Conservation (phyloP, 768 basidiomycete species). For the Tylopilus balloui region DNA sequence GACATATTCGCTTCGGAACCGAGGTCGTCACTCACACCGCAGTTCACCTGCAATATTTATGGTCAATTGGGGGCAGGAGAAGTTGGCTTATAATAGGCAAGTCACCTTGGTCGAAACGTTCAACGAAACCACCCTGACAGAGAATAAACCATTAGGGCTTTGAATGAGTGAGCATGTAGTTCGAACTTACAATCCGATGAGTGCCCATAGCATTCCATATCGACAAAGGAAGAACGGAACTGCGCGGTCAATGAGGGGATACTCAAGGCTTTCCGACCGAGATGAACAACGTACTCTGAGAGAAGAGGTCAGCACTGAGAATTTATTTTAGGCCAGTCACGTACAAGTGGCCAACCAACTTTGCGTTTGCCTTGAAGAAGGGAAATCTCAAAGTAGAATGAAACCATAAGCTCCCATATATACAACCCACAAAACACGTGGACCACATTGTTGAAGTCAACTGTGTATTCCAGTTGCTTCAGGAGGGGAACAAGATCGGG, state of each 20-base stretch:
- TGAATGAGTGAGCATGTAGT: neutral
- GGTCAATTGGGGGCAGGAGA: neutral
- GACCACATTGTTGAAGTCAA: conserved; percentile 53
- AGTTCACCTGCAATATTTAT: conserved; percentile 44
- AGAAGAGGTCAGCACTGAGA: conserved; percentile 2
- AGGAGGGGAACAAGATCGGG: neutral
- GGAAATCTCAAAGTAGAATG: conserved; percentile 65
- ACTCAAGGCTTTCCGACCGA: neutral
- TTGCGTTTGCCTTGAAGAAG: conserved; percentile 51
- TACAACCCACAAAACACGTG: conserved; percentile 64
- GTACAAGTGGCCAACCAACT: conserved; percentile 67
- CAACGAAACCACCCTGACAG: conserved; percentile 52
- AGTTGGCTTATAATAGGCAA: neutral
- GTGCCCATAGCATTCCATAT: conserved; percentile 65
- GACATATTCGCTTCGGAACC: neutral
- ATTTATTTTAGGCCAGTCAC: conserved; percentile 20
- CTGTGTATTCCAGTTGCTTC: conserved; percentile 30
- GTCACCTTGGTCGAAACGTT: conserved; percentile 38
- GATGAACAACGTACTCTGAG: conserved; percentile 14
- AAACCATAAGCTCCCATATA: conserved; percentile 62
- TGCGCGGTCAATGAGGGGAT: conserved; percentile 15
- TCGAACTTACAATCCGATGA: conserved; percentile 52
- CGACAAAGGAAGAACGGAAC: conserved; percentile 69
- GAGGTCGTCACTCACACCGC: conserved; percentile 40
- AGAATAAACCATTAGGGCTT: neutral